Evolutionary conservation across 768 basidiomycete species (phyloP).

Genomic region (Mycena leptocephala): DNA sequence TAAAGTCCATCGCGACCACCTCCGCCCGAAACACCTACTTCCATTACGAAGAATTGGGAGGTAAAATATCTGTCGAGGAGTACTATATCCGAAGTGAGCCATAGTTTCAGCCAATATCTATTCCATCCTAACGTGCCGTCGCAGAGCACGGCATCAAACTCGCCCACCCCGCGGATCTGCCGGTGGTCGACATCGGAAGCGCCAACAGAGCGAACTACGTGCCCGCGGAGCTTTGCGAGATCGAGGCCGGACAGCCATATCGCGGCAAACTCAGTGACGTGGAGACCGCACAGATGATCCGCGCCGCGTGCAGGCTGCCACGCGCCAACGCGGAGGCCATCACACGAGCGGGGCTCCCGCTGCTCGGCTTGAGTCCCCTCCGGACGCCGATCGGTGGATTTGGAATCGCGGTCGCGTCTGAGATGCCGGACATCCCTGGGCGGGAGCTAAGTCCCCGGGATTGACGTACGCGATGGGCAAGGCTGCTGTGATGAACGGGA

Average conservation of each 20-base stretch:
- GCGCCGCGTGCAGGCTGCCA: conserved; percentile 76
- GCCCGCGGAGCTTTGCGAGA: conserved; percentile 82
- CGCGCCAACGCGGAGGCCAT: conserved; percentile 72
- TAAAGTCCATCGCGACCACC: conserved; percentile 55
- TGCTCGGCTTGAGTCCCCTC: conserved; percentile 64
- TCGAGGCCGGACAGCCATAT: conserved; percentile 72
- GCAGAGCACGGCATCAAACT: conserved; percentile 70
- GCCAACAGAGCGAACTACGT: conserved; percentile 53
- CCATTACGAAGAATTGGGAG: conserved; percentile 66
- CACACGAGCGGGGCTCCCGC: conserved; percentile 69
- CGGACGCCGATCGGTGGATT: conserved; percentile 66
- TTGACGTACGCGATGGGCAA: conserved; percentile 69
- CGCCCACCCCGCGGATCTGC: conserved; percentile 41
- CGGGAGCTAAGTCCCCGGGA: conserved; percentile 76
- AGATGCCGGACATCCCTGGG: conserved; percentile 78
- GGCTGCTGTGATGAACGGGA: conserved; percentile 68
- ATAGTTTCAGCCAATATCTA: conserved; percentile 36
- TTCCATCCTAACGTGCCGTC: no score
- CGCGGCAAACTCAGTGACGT: conserved; percentile 72
- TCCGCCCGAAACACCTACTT: conserved; percentile 63
- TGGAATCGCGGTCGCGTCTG: conserved; percentile 65
- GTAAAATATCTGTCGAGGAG: conserved; percentile 70
- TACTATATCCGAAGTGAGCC: conserved; percentile 74
- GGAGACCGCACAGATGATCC: conserved; percentile 82
- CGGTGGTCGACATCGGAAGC: conserved; percentile 55